A percentile compares a stretch with the other conserved stretches of the same genome.
phyloP scores from a whole-genome alignment of 805 yeast species.

The Lipomyces yamadae region DNA sequence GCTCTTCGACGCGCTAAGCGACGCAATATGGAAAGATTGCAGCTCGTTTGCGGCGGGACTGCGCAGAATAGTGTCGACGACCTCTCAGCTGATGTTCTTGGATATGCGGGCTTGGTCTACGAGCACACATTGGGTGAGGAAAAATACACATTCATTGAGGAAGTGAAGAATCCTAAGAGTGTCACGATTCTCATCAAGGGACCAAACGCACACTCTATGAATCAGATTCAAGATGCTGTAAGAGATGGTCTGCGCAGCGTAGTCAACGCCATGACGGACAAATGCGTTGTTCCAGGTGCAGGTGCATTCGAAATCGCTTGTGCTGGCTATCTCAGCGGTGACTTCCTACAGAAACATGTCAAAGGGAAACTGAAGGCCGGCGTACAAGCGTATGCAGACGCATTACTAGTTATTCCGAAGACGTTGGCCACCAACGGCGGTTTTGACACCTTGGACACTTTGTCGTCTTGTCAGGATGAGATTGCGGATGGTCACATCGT shows the following conservation, averaged over 20 bases:
- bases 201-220: constrained; percentile 83
- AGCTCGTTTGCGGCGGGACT: constrained; percentile 93
- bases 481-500: constrained; percentile 71
- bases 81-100: constrained; percentile 75
- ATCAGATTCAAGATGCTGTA: constrained; percentile 94
- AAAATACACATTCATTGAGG: constrained; percentile 94
- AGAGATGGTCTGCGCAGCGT: constrained; percentile 97
- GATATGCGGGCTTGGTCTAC: constrained; percentile 86
- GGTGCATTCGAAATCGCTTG: constrained; percentile 94
- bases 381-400: constrained; percentile 90
- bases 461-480: constrained; percentile 89
- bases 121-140: constrained; percentile 97
- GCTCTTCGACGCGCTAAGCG: constrained; percentile 98
- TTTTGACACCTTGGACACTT: constrained; percentile 85
- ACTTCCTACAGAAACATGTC: constrained; percentile 59
- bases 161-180: constrained; percentile 81
- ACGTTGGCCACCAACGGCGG: constrained; percentile 92
- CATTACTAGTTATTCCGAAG: constrained; percentile 88
- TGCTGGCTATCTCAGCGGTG: constrained; percentile 63
- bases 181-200: constrained; percentile 89
- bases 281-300: constrained; percentile 90
- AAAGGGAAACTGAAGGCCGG: constrained; percentile 92
- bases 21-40: constrained; percentile 98
- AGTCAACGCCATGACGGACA: constrained; percentile 85
- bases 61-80: constrained; percentile 98